These are phyloP conservation scores for Pseudogymnoascus sp. DNA, from an alignment of 2,329 filamentous ascomycete genomes.

Conservation along the genomic window DNA sequence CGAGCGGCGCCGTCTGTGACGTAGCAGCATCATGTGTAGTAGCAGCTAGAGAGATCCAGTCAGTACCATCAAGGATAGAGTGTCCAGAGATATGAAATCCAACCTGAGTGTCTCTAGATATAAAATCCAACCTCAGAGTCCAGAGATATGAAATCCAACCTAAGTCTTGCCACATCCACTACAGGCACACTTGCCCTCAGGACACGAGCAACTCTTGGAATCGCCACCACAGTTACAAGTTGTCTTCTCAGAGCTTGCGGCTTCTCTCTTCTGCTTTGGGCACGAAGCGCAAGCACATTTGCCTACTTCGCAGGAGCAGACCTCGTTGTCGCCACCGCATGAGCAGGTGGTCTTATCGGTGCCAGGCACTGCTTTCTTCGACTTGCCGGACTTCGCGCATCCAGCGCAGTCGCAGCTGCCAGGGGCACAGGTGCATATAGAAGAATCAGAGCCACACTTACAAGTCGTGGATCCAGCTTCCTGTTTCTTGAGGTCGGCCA, in stretches of 20 bases:
- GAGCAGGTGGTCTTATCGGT: constrained; percentile 34
- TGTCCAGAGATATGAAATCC: constrained; percentile 19
- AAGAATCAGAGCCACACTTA: constrained; percentile 28
- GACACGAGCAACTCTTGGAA: constrained; percentile 33
- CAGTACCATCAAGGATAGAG: constrained; percentile 16
- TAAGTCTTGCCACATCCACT: neutral
- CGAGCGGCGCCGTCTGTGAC: constrained; percentile 18
- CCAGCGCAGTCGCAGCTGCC: constrained; percentile 34
- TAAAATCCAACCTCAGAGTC: constrained; percentile 15
- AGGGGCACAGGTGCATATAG: constrained; percentile 32
- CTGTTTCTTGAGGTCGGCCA: constrained; percentile 80
- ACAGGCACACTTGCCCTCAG: constrained; percentile 28
- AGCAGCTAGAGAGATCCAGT: constrained; percentile 17
- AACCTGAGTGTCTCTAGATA: constrained; percentile 11
- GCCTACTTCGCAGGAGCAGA: constrained; percentile 31
- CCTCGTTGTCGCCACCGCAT: constrained; percentile 30
- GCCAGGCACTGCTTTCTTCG: constrained; percentile 27
- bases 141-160: constrained; percentile 16
- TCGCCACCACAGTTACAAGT: constrained; percentile 35
- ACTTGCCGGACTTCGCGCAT: constrained; percentile 34
- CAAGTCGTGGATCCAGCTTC: constrained; percentile 44
- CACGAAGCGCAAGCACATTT: constrained; percentile 31
- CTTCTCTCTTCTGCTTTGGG: constrained; percentile 31
- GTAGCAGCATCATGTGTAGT: constrained; percentile 18
- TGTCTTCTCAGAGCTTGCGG: constrained; percentile 34